Base-by-base conservation (phyloP, 2,329 filamentous ascomycete genomes). In the Aspergillus persii region DNA sequence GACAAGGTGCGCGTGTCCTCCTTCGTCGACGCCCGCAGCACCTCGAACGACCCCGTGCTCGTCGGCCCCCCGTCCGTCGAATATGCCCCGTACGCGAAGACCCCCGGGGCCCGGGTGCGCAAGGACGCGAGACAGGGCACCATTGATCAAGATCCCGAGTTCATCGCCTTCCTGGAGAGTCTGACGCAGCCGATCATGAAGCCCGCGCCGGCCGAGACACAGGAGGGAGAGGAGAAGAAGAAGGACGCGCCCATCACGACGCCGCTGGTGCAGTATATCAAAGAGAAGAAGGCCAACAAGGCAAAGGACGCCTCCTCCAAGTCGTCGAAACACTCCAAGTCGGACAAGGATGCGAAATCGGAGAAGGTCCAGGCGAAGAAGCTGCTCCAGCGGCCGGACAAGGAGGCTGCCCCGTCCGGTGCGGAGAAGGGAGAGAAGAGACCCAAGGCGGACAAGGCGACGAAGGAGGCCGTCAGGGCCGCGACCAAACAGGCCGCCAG, bases 71-170 rank as follows among this genome's bases (percentile, higher is more conserved):
- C 95, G 0, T 84, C 84, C 4, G 80, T 97, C 52, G 93, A 96
- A 69, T 91, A 91, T 69, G 87, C 93, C 18, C 85, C 89, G 1
- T 96, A 93, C 77, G 91, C 91, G 65, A 93, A 93, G 69, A 85
- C 92, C 1, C 92, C 94, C 1, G 86, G 85, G 60, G 85, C 83
- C 39, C 91, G 91, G 73, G 85, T 86, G 53, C 87, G 92, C 36
- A 85, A 86, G 56, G 95, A 99, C 79, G 86, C 87, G 55, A 88
- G 93, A 12, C 91, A 96, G 73, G 95, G 94, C 55, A 96, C 92
- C 3, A 98, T 99, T 66, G 95, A 99, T 69, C 92, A 96, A 72
- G 95, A 99, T 70, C 87, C 91, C 0, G 95, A 98, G 68, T 99
- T 97, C 68, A 96, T 97, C 80, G 87, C 88, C 29, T 99, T 98